Conservation (phyloP, 495 filamentous ascomycete species). For the Hypoxylon perforatum region DNA sequence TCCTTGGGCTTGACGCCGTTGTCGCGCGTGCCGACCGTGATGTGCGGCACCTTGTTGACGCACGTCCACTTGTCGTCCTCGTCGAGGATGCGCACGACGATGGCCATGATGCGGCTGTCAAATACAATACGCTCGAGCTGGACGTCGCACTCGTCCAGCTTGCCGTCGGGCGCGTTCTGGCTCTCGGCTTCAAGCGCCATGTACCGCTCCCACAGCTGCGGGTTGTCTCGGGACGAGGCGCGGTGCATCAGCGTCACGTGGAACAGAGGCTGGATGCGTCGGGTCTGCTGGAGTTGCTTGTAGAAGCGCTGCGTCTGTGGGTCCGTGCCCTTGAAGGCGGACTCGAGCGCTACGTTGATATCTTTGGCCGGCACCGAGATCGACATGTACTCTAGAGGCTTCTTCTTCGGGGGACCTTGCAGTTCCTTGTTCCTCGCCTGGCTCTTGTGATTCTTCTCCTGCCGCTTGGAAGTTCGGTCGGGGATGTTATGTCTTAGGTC, state of each 20-base stretch:
- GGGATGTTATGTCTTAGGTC: conserved; percentile 77
- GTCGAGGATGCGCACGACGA: conserved; percentile 76
- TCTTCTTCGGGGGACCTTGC: conserved; percentile 57
- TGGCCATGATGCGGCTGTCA: conserved; percentile 86
- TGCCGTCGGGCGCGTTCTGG: conserved; percentile 47
- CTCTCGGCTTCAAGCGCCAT: conserved; percentile 57
- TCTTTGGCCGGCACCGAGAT: conserved; percentile 70
- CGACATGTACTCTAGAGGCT: conserved; percentile 82
- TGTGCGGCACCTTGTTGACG: conserved; percentile 82
- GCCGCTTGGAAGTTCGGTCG: conserved; percentile 53
- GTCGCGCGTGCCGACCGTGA: conserved; percentile 85
- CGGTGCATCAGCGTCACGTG: conserved; percentile 95
- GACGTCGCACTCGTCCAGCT: conserved; percentile 60
- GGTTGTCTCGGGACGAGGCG: conserved; percentile 64
- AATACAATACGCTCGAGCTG: conserved; percentile 74
- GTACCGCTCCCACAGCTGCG: conserved; percentile 79
- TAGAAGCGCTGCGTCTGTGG: conserved; percentile 71
- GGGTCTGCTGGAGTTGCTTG: conserved; percentile 74
- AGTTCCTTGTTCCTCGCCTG: conserved; percentile 47
- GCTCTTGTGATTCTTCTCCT: conserved; percentile 52
- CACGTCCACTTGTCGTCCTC: conserved; percentile 69
- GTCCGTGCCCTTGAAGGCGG: conserved; percentile 67
- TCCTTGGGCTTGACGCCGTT: conserved; percentile 86
- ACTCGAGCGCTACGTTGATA: conserved; percentile 71
- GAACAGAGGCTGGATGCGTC: conserved; percentile 85